Percentiles rank a stretch among this genome's conserved stretches.
These are phyloP conservation scores for Ogataea zsoltii DNA, from an alignment of 805 yeast species.

Conservation along the genomic window DNA sequence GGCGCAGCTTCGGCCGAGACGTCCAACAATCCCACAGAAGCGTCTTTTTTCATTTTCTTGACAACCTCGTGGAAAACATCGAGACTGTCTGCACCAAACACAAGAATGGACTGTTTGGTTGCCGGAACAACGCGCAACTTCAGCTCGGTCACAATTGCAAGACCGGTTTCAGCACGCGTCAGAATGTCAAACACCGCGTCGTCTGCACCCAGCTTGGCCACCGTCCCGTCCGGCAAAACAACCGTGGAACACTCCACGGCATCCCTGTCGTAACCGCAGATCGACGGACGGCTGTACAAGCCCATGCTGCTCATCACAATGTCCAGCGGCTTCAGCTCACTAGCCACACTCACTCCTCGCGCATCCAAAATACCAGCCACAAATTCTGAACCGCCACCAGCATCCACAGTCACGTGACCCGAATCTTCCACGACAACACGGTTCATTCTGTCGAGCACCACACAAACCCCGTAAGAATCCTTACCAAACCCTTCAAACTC, in stretches of 20 bases:
- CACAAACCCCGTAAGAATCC: constrained; percentile 12
- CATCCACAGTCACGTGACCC: constrained; percentile 5
- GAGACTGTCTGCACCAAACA: constrained; percentile 22
- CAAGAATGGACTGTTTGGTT: constrained; percentile 2
- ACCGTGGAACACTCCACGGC: constrained; percentile 19
- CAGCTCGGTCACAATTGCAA: constrained; percentile 24
- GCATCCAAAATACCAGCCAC: constrained; percentile 4
- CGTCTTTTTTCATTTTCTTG: background rate
- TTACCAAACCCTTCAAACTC: constrained; percentile 9
- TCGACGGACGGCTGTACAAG: constrained; percentile 2
- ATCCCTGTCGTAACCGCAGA: constrained; percentile 12
- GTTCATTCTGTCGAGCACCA: constrained; percentile 18
- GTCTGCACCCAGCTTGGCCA: constrained; percentile 7
- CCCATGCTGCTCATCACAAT: constrained; percentile 24
- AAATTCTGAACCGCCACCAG: constrained; percentile 5
- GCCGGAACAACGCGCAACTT: constrained; percentile 4
- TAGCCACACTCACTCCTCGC: constrained; percentile 6
- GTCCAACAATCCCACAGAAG: constrained; percentile 12
- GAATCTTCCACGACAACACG: constrained; percentile 7
- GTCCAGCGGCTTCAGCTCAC: constrained; percentile 16
- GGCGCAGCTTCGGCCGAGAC: constrained; percentile 2
- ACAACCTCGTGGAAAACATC: constrained; percentile 11
- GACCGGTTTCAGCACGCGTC: constrained; percentile 10
- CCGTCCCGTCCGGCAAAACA: constrained; percentile 32
- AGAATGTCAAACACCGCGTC: constrained; percentile 16